Conservation (phyloP, 495 filamentous ascomycete genomes). For the Penicillium antarcticum region DNA sequence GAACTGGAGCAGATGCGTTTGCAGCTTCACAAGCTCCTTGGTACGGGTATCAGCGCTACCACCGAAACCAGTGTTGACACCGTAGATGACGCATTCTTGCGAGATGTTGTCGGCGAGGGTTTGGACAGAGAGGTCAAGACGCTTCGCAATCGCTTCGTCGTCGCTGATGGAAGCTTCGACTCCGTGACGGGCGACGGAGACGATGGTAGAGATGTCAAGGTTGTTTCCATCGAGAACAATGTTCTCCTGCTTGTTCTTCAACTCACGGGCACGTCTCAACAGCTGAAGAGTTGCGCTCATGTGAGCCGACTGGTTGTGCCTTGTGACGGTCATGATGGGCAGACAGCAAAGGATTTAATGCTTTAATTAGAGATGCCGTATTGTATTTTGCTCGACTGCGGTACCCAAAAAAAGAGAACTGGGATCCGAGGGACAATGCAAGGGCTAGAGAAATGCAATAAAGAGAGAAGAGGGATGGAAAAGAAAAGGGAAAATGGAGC, state of each 20-base stretch:
- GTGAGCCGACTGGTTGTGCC: background rate
- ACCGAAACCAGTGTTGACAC: slow-evolving; percentile 68
- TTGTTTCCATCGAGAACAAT: slow-evolving; percentile 15
- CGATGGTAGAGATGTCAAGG: slow-evolving; percentile 13
- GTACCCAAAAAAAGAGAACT: background rate
- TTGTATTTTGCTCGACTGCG: background rate
- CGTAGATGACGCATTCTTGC: slow-evolving; percentile 22
- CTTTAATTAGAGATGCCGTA: background rate
- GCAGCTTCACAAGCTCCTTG: slow-evolving; percentile 39
- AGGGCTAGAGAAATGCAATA: background rate
- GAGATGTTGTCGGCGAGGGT: slow-evolving; percentile 9
- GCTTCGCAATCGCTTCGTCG: slow-evolving; percentile 7
- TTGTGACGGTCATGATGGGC: background rate
- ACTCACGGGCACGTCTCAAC: background rate
- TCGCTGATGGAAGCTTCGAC: slow-evolving; percentile 7
- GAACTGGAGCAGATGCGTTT: slow-evolving; percentile 50
- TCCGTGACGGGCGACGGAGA: slow-evolving; percentile 14
- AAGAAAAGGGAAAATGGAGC: background rate
- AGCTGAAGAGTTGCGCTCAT: background rate
- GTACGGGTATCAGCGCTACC: slow-evolving; percentile 58
- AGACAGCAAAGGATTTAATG: no score
- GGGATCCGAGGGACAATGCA: background rate
- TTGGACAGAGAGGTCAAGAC: slow-evolving; percentile 9
- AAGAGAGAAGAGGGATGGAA: background rate
- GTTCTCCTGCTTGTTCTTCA: slow-evolving; percentile 1